A percentile compares a stretch with the other conserved stretches of the same genome.
Evolutionary conservation across 169 alveolate species (phyloP).

Genomic region (Plasmodium blacklocki): DNA sequence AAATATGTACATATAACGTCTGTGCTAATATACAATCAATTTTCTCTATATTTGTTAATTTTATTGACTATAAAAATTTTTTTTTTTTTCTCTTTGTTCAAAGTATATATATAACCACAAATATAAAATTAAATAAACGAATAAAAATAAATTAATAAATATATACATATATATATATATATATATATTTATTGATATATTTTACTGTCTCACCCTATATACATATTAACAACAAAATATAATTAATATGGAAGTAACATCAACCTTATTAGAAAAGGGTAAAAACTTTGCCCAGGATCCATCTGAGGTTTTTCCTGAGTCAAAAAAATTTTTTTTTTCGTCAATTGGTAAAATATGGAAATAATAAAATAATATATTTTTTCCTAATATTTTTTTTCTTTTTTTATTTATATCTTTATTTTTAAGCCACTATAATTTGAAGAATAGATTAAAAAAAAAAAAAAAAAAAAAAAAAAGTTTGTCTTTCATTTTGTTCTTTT

Average conservation of each 20-base stretch:
- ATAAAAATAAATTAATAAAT: too few relatives aligned
- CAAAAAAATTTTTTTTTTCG: conserved; percentile 49
- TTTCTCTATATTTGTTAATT: not conserved
- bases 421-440: too few relatives aligned
- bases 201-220: not conserved
- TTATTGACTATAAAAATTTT: not conserved
- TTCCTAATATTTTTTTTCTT: not conserved
- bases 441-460: not conserved
- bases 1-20: too few relatives aligned
- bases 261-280: conserved; percentile 34
- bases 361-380: not conserved
- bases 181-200: not conserved
- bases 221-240: not conserved
- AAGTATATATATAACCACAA: not conserved
- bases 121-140: not conserved
- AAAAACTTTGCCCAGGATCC: conserved; percentile 25
- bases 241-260: conserved; percentile 62
- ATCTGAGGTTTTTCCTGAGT: conserved; percentile 40
- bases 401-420: too few relatives aligned
- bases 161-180: conserved; percentile 10
- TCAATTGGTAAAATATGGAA: conserved; percentile 48
- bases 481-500: not conserved
- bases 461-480: not conserved
- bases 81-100: conserved; percentile 1
- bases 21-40: not conserved